These are phyloP conservation scores for Tirmania nivea DNA, from an alignment of 495 filamentous ascomycete genomes.

Conservation along the genomic window DNA sequence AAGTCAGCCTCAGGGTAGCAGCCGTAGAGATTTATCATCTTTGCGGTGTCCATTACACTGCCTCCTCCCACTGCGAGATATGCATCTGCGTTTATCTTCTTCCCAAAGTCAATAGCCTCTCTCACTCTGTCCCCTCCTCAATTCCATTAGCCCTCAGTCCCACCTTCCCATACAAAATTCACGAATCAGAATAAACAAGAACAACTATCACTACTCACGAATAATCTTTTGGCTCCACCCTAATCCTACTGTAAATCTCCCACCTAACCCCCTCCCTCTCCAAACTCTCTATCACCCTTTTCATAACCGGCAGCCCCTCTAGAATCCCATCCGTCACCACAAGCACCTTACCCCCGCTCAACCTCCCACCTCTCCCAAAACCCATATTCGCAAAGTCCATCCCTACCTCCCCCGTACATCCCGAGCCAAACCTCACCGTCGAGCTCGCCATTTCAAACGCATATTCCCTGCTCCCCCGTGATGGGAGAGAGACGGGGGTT, in stretches of 20 bases:
- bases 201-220: too few relatives aligned
- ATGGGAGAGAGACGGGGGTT: conserved; percentile 43
- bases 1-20: conserved; percentile 75
- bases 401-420: conserved; percentile 89
- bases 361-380: conserved; percentile 35
- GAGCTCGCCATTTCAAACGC: conserved; percentile 97
- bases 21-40: conserved; percentile 92
- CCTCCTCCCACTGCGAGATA: conserved; percentile 81
- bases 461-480: conserved; percentile 54
- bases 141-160: too few relatives aligned
- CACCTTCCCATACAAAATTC: too few relatives aligned
- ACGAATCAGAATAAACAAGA: too few relatives aligned
- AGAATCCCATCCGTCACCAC: conserved; percentile 79
- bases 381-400: conserved; percentile 92
- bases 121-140: conserved; percentile 34
- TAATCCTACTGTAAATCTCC: conserved; percentile 53
- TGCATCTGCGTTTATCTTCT: conserved; percentile 49
- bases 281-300: conserved; percentile 56
- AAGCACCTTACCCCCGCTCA: conserved; percentile 54
- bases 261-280: conserved; percentile 52
- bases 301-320: conserved; percentile 59
- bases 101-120: conserved; percentile 68
- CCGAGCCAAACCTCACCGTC: conserved; percentile 78
- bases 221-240: conserved; percentile 73
- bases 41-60: conserved; percentile 88